phyloP scores from a whole-genome alignment of 2,329 filamentous ascomycete species.

The Hypoxylon rubiginosum region DNA sequence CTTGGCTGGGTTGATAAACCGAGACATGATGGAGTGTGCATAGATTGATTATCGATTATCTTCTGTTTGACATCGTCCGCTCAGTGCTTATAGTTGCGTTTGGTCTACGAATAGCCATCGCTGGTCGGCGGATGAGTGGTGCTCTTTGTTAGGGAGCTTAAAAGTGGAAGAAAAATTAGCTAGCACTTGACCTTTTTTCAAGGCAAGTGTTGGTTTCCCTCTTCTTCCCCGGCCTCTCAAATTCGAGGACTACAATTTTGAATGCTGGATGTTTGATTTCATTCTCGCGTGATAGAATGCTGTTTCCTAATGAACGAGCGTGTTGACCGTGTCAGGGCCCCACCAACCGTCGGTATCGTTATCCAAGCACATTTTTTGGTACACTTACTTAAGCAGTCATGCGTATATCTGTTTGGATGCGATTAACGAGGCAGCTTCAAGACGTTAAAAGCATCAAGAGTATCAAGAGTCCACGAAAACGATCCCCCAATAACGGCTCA shows the following conservation, averaged over 20 bases:
- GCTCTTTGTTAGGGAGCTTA: background rate
- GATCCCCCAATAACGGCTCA: background rate
- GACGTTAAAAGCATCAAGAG: too few relatives aligned
- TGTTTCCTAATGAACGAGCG: conserved; percentile 11
- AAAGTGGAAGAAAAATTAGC: background rate
- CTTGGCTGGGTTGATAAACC: conserved; percentile 90
- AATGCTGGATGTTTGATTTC: conserved; percentile 2
- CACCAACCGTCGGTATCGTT: background rate
- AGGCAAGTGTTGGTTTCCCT: background rate
- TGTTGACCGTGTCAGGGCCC: background rate
- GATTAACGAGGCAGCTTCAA: background rate
- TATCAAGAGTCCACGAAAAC: too few relatives aligned
- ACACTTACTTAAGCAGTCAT: background rate
- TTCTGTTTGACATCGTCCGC: conserved; percentile 8
- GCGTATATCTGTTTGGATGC: background rate
- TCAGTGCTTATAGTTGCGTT: conserved; percentile 11
- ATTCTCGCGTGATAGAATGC: conserved; percentile 14
- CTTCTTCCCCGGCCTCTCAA: background rate
- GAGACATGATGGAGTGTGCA: conserved; percentile 68
- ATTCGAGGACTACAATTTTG: background rate
- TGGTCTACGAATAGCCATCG: conserved; percentile 26
- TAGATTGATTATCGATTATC: background rate
- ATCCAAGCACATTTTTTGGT: background rate
- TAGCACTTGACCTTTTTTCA: background rate
- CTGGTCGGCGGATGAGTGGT: conserved; percentile 8